These are phyloP conservation scores for Ilyonectria sp. DNA, from an alignment of 2,329 filamentous ascomycete species.

Conservation along the genomic window DNA sequence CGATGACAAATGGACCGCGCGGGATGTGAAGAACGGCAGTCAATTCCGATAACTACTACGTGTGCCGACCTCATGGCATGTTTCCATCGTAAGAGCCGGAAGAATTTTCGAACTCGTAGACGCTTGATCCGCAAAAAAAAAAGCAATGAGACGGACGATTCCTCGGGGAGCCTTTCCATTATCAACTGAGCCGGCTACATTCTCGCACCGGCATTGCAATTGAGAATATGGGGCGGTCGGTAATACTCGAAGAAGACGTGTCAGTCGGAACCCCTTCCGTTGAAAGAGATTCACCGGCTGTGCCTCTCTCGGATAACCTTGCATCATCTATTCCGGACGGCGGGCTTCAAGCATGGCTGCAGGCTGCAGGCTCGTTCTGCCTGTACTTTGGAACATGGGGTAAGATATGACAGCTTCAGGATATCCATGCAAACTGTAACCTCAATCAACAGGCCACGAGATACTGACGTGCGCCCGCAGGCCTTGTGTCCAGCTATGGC, in stretches of 20 bases:
- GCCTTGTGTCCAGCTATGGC: constrained; percentile 43
- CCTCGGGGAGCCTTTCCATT: not conserved
- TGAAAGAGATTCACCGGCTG: not conserved
- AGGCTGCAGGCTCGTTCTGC: constrained; percentile 41
- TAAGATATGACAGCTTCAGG: constrained; percentile 12
- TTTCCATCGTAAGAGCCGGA: not conserved
- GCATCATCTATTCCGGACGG: constrained; percentile 28
- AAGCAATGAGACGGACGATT: not conserved
- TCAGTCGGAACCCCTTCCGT: not conserved
- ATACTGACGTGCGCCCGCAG: constrained; percentile 21
- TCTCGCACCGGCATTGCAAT: not conserved
- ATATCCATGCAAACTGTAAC: not conserved
- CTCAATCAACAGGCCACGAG: not conserved
- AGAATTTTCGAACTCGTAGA: not conserved
- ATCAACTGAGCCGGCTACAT: not conserved
- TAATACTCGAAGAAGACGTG: not conserved
- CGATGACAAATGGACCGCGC: constrained; percentile 22
- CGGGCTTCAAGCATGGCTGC: constrained; percentile 41
- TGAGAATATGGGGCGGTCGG: constrained; percentile 4
- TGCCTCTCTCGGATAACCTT: not conserved
- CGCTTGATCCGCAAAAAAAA: not conserved
- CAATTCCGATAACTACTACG: not conserved
- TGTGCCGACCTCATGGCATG: not conserved
- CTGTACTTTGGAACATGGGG: constrained; percentile 47
- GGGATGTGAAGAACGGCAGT: constrained; percentile 3